phyloP scores from a whole-genome alignment of 768 basidiomycete genomes.

The Cystofilobasidium capitatum region DNA sequence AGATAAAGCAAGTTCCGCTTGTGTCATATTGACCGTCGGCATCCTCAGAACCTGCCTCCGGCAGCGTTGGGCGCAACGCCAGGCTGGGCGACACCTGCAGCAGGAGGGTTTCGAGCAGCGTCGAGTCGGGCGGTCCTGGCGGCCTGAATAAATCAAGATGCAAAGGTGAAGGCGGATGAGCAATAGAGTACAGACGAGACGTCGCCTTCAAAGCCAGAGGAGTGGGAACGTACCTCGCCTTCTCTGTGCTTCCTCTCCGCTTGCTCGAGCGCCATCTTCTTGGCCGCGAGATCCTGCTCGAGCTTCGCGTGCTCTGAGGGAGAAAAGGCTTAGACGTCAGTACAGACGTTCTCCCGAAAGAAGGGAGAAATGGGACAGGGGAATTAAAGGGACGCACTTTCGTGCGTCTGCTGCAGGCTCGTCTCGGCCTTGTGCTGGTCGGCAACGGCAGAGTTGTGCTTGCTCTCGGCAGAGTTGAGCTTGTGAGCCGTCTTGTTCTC shows the following conservation, averaged over 20 bases:
- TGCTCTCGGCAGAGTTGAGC: slow-evolving; percentile 49
- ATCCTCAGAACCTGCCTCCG: too few relatives aligned
- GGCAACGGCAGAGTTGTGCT: slow-evolving; percentile 46
- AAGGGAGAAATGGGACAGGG: slow-evolving; percentile 19
- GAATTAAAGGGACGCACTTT: background rate
- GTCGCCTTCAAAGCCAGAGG: background rate
- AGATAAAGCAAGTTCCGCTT: too few relatives aligned
- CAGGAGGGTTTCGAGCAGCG: slow-evolving; percentile 3
- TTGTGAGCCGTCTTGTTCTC: slow-evolving; percentile 49
- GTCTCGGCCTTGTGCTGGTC: slow-evolving; percentile 24
- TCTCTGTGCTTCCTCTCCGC: slow-evolving; percentile 15
- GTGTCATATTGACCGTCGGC: too few relatives aligned
- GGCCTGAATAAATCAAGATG: background rate
- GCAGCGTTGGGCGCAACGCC: too few relatives aligned
- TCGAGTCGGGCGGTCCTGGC: slow-evolving; percentile 3
- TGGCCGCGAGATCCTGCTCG: slow-evolving; percentile 29
- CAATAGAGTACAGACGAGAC: background rate
- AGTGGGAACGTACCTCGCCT: slow-evolving; percentile 14
- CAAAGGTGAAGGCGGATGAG: background rate
- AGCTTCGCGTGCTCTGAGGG: slow-evolving; percentile 30
- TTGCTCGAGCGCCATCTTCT: slow-evolving; percentile 31
- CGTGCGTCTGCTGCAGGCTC: slow-evolving; percentile 1
- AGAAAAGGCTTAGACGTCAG: slow-evolving; percentile 19
- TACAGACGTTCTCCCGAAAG: slow-evolving; percentile 26
- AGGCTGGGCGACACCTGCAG: too few relatives aligned